phyloP scores from a whole-genome alignment of 768 basidiomycete genomes.

The Rhizopogon vulgaris region DNA sequence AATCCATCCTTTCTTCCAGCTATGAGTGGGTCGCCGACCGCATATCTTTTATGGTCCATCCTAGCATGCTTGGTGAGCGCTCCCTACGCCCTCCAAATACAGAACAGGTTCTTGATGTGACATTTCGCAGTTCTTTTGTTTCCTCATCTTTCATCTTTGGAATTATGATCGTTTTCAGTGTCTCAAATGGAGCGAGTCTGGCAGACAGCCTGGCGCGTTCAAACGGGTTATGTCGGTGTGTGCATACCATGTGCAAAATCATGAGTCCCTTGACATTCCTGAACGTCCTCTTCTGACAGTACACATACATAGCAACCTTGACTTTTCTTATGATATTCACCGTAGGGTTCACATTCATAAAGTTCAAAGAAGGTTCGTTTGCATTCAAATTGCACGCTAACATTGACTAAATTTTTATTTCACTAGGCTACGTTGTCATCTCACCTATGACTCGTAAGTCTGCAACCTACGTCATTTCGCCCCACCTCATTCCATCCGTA shows the following conservation, averaged over 20 bases:
- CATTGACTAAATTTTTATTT: background rate
- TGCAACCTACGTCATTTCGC: background rate
- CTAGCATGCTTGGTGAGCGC: constrained; percentile 55
- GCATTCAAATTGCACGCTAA: background rate
- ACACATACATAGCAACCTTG: constrained; percentile 72
- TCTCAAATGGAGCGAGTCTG: constrained; percentile 60
- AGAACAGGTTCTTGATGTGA: background rate
- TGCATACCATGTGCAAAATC: constrained; percentile 5
- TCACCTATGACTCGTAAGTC: constrained; percentile 10
- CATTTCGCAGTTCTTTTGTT: constrained; percentile 52
- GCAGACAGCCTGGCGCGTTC: constrained; percentile 78
- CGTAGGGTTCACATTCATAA: constrained; percentile 54
- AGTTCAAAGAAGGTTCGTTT: constrained; percentile 64
- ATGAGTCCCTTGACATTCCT: background rate
- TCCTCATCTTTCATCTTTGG: constrained; percentile 75
- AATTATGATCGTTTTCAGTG: constrained; percentile 73
- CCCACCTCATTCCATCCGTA: constrained; percentile 14
- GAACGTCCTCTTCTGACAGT: constrained; percentile 33
- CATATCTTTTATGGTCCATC: constrained; percentile 73
- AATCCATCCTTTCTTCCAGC: constrained; percentile 8
- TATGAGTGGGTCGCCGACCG: constrained; percentile 74
- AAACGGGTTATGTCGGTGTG: constrained; percentile 86
- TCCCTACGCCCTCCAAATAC: background rate
- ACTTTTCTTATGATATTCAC: constrained; percentile 62
- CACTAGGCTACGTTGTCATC: constrained; percentile 11